Evolutionary conservation across 83 land plant genomes (phyloP), one percentile per base, ranked within the genome.

Genomic region (Diphasiastrum complanatum): DNA sequence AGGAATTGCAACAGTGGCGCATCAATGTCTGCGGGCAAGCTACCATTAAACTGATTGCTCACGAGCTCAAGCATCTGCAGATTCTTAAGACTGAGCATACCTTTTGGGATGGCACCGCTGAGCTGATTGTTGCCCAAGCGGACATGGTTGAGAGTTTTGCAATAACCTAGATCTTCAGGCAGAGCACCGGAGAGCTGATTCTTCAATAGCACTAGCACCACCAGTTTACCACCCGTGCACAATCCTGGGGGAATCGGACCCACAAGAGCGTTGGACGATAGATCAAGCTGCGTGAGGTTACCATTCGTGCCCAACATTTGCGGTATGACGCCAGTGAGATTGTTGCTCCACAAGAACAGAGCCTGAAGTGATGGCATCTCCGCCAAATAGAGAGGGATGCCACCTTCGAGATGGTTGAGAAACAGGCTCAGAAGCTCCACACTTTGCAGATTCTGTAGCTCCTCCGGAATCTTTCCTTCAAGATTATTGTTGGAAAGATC

Each of bases 401-500:
- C 14, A 14, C 59, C 59, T 11, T 20, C n/a, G 16, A 55, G 59
- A 27, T 30, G 20, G 59, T 55, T 55, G 0, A 11, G 34, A 35
- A 55, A 55, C 11, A 55, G 34, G 31, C 35, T 55, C 34, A 55
- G 16, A 11, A 55, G 59, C 59, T 55, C 35, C 38, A 55, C 14
- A 11, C 31, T 12, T 11, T 25, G 34, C 38, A 55, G 1, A 0
- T 27, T 12, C 8, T 26, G 18, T 16, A 55, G 34, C 18, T 35
- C 31, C 35, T 10, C 35, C 5, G 59, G 59, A 11, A 55, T 55
- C 34, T 12, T 14, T 12, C 59, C 59, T 6, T 8, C 31, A 14
- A 55, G 59, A 10, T 55, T 11, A 27, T 55, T 55, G 34, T 27
- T 20, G 14, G 59, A 55, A 14, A 55, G 35, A 55, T 55, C 59